A percentile compares a stretch with the other conserved stretches of the same genome.
These are phyloP conservation scores for Boletus tomentosulus DNA, from an alignment of 768 basidiomycete genomes.

Conservation along the genomic window DNA sequence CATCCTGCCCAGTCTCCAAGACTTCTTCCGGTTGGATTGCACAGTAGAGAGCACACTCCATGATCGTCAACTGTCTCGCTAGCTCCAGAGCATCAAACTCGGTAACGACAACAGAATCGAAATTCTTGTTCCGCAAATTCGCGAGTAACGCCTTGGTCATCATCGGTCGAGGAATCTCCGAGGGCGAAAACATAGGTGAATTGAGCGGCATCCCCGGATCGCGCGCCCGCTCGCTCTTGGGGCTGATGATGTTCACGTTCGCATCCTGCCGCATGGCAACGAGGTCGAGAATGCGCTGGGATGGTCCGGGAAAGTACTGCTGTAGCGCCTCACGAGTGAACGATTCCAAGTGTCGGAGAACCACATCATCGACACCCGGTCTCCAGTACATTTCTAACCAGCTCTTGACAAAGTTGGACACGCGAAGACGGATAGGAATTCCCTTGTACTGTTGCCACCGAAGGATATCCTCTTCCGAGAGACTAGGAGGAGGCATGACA, in stretches of 20 bases:
- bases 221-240: constrained; percentile 59
- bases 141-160: constrained; percentile 78
- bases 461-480: constrained; percentile 56
- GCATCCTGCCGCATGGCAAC: constrained; percentile 52
- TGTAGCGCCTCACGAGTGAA: constrained; percentile 63
- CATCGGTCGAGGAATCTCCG: constrained; percentile 80
- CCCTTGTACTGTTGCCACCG: constrained; percentile 87
- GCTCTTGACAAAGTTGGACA: constrained; percentile 88
- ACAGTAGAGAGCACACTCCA: constrained; percentile 87
- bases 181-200: constrained; percentile 46
- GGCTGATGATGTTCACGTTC: constrained; percentile 46
- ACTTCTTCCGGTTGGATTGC: constrained; percentile 86
- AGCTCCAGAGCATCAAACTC: constrained; percentile 93
- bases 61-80: constrained; percentile 88
- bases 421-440: constrained; percentile 83
- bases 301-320: constrained; percentile 61
- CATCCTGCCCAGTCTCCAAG: constrained; percentile 75
- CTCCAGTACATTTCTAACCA: constrained; percentile 96
- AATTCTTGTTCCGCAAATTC: constrained; percentile 63
- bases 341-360: constrained; percentile 50
- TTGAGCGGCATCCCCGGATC: constrained; percentile 75
- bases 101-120: constrained; percentile 60
- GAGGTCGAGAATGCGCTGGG: constrained; percentile 69
- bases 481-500: constrained; percentile 56
- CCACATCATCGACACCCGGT: constrained; percentile 62